A percentile compares a stretch with the other conserved stretches of the same genome.
Conservation (phyloP, 164 flowering plant genomes). For the Vitis amurensis region DNA sequence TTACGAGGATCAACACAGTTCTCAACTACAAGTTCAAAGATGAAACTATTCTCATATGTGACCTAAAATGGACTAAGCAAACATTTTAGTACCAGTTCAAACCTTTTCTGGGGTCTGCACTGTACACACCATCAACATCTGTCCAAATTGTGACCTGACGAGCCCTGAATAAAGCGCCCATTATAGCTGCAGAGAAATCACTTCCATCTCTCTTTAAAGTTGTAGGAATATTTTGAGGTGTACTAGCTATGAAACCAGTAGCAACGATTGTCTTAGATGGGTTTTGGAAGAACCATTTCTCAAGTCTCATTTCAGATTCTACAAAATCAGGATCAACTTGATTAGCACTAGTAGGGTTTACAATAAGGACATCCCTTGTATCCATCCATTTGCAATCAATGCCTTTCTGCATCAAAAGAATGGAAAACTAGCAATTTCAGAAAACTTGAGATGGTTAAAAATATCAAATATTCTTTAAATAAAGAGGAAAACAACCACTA, state of each 20-base stretch:
- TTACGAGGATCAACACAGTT: not conserved
- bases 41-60: not conserved
- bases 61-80: not conserved
- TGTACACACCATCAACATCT: constrained; percentile 97
- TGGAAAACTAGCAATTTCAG: not conserved
- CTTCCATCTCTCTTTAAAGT: constrained; percentile 99
- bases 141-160: constrained; percentile 97
- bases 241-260: constrained; percentile 94
- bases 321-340: constrained; percentile 90
- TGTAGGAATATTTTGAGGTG: constrained; percentile 88
- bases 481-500: not conserved
- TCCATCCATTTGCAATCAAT: constrained; percentile 90
- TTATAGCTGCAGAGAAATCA: constrained; percentile 97
- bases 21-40: not conserved
- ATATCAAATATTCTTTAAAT: not conserved
- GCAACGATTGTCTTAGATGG: constrained; percentile 77
- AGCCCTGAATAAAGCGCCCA: constrained; percentile 89
- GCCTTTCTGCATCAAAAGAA: constrained; percentile 52
- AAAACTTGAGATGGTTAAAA: constrained; percentile 4
- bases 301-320: constrained; percentile 77
- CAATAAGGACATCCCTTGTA: constrained; percentile 90
- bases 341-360: constrained; percentile 78
- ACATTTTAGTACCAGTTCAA: constrained; percentile 9
- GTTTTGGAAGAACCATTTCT: constrained; percentile 71
- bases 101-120: constrained; percentile 99